phyloP scores from a whole-genome alignment of 140 eudicot genomes.

The Ambrosia hybrid region DNA sequence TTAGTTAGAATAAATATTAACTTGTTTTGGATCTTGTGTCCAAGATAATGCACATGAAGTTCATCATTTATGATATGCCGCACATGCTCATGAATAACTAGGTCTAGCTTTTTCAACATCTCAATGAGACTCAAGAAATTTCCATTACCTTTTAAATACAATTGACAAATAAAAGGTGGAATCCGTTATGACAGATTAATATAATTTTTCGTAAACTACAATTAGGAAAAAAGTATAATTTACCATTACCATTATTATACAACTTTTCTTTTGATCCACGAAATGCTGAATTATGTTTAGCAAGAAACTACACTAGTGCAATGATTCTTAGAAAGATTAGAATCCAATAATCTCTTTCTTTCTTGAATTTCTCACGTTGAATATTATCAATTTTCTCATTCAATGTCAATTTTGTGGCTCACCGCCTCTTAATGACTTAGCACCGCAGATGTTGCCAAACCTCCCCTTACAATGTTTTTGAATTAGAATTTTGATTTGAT shows the following conservation, averaged over 20 bases:
- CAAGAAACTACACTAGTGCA: not conserved
- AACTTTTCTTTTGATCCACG: conserved; percentile 9
- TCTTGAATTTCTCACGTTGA: too few relatives aligned
- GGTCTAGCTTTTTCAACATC: too few relatives aligned
- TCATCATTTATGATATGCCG: not conserved
- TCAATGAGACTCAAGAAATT: not conserved
- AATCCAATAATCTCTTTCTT: not conserved
- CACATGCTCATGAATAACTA: not conserved
- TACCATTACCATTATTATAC: not conserved
- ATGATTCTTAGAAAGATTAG: not conserved
- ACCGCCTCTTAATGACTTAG: too few relatives aligned
- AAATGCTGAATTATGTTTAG: not conserved
- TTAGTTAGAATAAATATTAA: not conserved
- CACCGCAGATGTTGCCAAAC: too few relatives aligned
- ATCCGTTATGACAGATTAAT: too few relatives aligned
- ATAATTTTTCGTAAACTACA: too few relatives aligned
- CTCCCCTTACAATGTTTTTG: too few relatives aligned
- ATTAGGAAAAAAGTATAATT: too few relatives aligned
- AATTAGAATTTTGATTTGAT: too few relatives aligned
- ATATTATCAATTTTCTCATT: too few relatives aligned
- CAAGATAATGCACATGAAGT: conserved; percentile 2
- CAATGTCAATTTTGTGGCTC: too few relatives aligned
- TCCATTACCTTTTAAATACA: not conserved
- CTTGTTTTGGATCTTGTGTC: not conserved
- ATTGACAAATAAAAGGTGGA: too few relatives aligned